Evolutionary conservation across 768 basidiomycete genomes (phyloP).

Genomic region (Leucocoprinus sp.): DNA sequence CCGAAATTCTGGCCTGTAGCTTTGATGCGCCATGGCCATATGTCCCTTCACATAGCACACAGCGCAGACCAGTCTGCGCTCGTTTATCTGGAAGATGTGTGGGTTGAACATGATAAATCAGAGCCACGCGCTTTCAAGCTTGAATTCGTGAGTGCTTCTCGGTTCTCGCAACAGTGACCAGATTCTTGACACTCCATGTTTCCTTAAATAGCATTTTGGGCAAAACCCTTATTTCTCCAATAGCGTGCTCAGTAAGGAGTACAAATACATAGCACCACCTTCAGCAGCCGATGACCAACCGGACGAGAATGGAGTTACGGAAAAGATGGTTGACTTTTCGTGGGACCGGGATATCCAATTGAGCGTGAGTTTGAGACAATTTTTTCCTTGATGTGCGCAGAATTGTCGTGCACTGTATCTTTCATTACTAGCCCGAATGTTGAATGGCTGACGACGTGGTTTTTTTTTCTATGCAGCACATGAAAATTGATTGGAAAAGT

Average conservation of each 20-base stretch:
- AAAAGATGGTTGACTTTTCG: constrained; percentile 71
- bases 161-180: constrained; percentile 1
- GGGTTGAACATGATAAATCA: constrained; percentile 62
- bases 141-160: constrained; percentile 66
- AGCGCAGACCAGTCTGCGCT: constrained; percentile 73
- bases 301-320: constrained; percentile 69
- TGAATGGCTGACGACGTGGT: not conserved
- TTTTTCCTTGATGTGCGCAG: not conserved
- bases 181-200: not conserved
- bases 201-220: constrained; percentile 59
- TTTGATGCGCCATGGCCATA: constrained; percentile 60
- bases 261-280: constrained; percentile 55
- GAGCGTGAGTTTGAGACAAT: constrained; percentile 47
- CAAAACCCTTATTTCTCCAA: constrained; percentile 81
- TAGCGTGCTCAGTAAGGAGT: constrained; percentile 73
- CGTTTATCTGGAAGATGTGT: constrained; percentile 78
- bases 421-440: constrained; percentile 8
- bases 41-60: constrained; percentile 64
- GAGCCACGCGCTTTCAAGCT: constrained; percentile 81
- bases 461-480: constrained; percentile 31
- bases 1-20: constrained; percentile 83
- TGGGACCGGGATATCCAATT: constrained; percentile 70
- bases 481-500: constrained; percentile 77
- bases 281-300: constrained; percentile 46
- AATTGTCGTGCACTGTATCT: not conserved